These are phyloP conservation scores for Lantana camara DNA, from an alignment of 257 asterid genomes.

Conservation along the genomic window DNA sequence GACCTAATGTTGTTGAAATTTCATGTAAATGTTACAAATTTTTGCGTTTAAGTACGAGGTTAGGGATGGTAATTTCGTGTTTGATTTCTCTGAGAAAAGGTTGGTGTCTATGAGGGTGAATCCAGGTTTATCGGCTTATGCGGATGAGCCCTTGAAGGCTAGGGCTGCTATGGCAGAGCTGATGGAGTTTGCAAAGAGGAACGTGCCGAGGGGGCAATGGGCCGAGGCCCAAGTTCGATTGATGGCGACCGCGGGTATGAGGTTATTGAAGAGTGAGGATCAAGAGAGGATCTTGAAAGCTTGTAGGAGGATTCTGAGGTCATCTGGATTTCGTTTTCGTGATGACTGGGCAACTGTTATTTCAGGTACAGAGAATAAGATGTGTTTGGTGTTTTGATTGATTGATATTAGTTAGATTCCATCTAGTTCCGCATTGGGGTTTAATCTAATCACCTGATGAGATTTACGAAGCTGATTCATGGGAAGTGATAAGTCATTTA, in stretches of 20 bases:
- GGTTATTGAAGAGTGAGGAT: constrained; percentile 63
- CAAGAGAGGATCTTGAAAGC: constrained; percentile 74
- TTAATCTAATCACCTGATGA: too few species aligned
- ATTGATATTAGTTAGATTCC: too few species aligned
- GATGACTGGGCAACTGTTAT: constrained; percentile 91
- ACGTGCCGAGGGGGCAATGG: constrained; percentile 76
- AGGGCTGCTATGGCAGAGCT: constrained; percentile 55
- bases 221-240: constrained; percentile 68
- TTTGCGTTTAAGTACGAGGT: too few species aligned
- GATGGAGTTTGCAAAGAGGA: constrained; percentile 77
- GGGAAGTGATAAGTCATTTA: too few species aligned
- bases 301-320: constrained; percentile 62
- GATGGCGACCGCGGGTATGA: constrained; percentile 98
- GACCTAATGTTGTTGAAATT: too few species aligned
- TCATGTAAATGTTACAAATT: too few species aligned
- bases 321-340: constrained; percentile 70
- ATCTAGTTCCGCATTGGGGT: too few species aligned
- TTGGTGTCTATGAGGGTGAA: too few species aligned
- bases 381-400: constrained; percentile 10
- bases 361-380: constrained; percentile 55
- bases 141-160: constrained; percentile 67
- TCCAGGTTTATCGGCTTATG: too few species aligned
- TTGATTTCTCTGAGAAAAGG: too few species aligned
- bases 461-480: too few species aligned
- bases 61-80: too few species aligned